phyloP scores from a whole-genome alignment of 73 alveolate species.

The Paramecium bursaria region DNA sequence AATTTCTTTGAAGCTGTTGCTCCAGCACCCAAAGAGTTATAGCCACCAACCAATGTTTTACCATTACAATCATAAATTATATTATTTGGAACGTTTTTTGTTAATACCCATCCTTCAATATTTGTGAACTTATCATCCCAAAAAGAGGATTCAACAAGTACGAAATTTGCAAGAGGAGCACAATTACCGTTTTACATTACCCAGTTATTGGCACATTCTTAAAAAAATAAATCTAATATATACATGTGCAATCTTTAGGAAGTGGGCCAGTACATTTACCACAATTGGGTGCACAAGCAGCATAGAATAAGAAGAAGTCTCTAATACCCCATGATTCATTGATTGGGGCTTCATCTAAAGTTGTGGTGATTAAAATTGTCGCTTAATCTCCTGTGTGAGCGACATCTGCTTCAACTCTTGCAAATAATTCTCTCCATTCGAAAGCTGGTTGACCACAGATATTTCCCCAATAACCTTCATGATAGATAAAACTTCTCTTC shows the following conservation, averaged over 20 bases:
- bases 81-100: neutral
- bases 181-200: slow-evolving; percentile 16
- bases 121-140: slow-evolving; percentile 51
- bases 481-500: neutral
- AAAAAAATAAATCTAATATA: neutral
- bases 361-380: slow-evolving; percentile 3
- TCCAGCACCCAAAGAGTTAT: slow-evolving; percentile 14
- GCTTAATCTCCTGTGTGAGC: slow-evolving; percentile 34
- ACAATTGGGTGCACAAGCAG: slow-evolving; percentile 58
- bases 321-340: slow-evolving; percentile 52
- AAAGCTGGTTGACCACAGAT: neutral
- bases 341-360: slow-evolving; percentile 17
- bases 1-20: slow-evolving; percentile 15
- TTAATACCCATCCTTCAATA: slow-evolving; percentile 35
- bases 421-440: slow-evolving; percentile 44
- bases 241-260: slow-evolving; percentile 31
- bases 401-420: slow-evolving; percentile 34
- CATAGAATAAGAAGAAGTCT: slow-evolving; percentile 30
- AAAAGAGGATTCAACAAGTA: slow-evolving; percentile 36
- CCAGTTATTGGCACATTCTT: slow-evolving; percentile 58
- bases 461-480: neutral
- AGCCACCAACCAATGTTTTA: slow-evolving; percentile 49
- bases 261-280: slow-evolving; percentile 62
- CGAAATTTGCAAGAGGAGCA: slow-evolving; percentile 28
- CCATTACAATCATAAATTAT: neutral